These are phyloP conservation scores for Colletotrichum lentis DNA, from an alignment of 2,329 filamentous ascomycete genomes.

Conservation along the genomic window DNA sequence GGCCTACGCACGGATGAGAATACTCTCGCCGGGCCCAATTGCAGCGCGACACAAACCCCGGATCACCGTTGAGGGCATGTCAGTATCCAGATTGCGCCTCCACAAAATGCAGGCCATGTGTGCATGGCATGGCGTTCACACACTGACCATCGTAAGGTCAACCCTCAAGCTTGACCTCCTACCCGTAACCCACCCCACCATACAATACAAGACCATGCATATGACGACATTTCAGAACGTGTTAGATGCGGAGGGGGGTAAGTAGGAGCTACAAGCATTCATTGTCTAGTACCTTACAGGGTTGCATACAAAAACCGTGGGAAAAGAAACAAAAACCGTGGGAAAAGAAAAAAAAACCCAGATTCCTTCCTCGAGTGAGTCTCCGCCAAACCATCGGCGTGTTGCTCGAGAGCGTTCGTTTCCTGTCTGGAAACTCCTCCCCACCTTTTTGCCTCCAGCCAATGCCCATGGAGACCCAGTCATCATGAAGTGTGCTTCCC, in stretches of 20 bases:
- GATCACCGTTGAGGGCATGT: not conserved
- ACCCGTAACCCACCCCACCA: not conserved
- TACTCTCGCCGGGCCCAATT: not conserved
- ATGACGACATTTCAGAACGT: not conserved
- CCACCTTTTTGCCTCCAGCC: slow-evolving; percentile 32
- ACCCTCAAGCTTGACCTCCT: slow-evolving; percentile 31
- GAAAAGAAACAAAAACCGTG: slow-evolving; percentile 22
- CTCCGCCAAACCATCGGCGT: slow-evolving; percentile 12
- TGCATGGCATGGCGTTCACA: slow-evolving; percentile 12
- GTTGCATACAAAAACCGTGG: slow-evolving; percentile 31
- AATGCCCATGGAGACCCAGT: slow-evolving; percentile 31
- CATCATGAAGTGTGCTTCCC: slow-evolving; percentile 37
- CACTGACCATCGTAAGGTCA: slow-evolving; percentile 35
- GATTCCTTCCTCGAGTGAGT: slow-evolving; percentile 27
- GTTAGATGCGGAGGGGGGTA: not conserved
- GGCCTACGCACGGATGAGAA: not conserved
- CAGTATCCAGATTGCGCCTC: slow-evolving; percentile 8
- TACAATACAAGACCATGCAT: not conserved
- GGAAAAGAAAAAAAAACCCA: slow-evolving; percentile 12
- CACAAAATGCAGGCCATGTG: not conserved
- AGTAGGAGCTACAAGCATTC: slow-evolving; percentile 27
- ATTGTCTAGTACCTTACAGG: slow-evolving; percentile 34
- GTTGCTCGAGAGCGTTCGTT: slow-evolving; percentile 18
- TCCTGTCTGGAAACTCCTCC: slow-evolving; percentile 34
- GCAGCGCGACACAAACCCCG: slow-evolving; percentile 6